Evolutionary conservation across 345 rosid genomes (phyloP), one percentile per base, ranked within the genome.

Genomic region (Zanthoxylum bungeanum): DNA sequence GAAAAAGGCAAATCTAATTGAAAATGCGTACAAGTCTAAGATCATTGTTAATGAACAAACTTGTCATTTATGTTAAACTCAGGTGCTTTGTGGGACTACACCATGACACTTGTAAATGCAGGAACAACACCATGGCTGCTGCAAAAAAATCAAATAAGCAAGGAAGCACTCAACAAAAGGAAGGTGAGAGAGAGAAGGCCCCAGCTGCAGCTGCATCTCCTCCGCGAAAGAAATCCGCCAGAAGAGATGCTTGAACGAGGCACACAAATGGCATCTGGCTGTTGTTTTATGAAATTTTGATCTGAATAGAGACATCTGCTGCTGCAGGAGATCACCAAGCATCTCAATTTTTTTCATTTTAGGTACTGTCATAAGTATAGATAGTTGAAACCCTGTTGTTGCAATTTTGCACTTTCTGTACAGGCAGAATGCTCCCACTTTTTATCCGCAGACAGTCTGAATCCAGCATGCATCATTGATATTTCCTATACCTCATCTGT

Each of bases 171-270:
- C 69, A 39, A 31, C 64, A 51, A 37, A 59, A 72, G 36, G 64
- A 42, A 14, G 76, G 64, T 27, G 72, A 68, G 7, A 40, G 55
- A 46, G 64, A 69, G 68, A 33, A 72, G 22, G 71, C 42, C 37
- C 31, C 27, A 14, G 68, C 55, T 19, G 55, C 64, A 1, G 68
- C 47, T 19, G 66, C 64, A 1, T 67, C 68, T 50, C 64, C 75
- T 24, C 61, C 73, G 40, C 72, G 61, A 25, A 64, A 57, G 77
- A 75, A 70, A 62, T n/a, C 72, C 51, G 53, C 50, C 8, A 65
- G 75, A 52, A 77, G 74, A 77, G 77, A 68, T 21, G 39, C 67
- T 66, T 75, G 69, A 81, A 42, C 22, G 11, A 36, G 49, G 66
- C 46, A 51, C 36, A 46, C 10, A 22, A 22, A 56, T 42, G 0